Evolutionary conservation across 192 early-diverging fungal species (phyloP), one percentile per base, ranked within the genome.

Genomic region (Rhizoclosmatium sp.): DNA sequence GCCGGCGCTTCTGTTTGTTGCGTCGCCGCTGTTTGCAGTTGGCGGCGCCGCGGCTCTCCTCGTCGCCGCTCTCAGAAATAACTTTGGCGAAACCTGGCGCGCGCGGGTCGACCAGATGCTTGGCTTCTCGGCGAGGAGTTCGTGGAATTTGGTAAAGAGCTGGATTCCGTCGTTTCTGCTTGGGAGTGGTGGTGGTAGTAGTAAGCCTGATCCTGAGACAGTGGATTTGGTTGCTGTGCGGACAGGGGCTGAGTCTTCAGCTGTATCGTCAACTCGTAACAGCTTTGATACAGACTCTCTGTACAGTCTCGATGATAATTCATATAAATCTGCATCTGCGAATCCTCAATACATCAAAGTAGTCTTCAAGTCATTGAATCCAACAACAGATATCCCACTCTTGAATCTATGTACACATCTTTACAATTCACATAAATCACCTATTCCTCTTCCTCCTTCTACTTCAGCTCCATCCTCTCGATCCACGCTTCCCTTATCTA

Each of bases 361-460:
- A 21, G 59, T 75, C 59, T 75, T 75, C 72, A 75, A 75, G 39
- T 9, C 56, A 16, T 47, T 65, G 16, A 76, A 76, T 62, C 62
- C 61, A 31, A 12, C 65, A 12, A 23, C 51, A 39, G 75, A 65
- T 31, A 41, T 47, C 31, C 64, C 61, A 9, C 75, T 76, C 21
- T 44, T 75, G 45, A 10, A 39, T 5, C 56, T 75, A 4, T 75
- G 72, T 44, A 54, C 49, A 42, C 10, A 7, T 44, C 56, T 64
- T 47, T 44, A 64, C 39, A 44, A 39, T 42, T 10, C 45, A 64
- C 23, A 16, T 51, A 14, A 12, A 47, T 2, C 58, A 65, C 12
- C 60, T 46, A 47, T 75, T 31, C 46, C 45, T 42, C 10, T n/a
- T 23, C 16, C 42, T 14, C 40, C 47, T 47, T 39, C 10, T 47